These are phyloP conservation scores for Diaporthe citri DNA, from an alignment of 2,329 filamentous ascomycete genomes.

Conservation along the genomic window DNA sequence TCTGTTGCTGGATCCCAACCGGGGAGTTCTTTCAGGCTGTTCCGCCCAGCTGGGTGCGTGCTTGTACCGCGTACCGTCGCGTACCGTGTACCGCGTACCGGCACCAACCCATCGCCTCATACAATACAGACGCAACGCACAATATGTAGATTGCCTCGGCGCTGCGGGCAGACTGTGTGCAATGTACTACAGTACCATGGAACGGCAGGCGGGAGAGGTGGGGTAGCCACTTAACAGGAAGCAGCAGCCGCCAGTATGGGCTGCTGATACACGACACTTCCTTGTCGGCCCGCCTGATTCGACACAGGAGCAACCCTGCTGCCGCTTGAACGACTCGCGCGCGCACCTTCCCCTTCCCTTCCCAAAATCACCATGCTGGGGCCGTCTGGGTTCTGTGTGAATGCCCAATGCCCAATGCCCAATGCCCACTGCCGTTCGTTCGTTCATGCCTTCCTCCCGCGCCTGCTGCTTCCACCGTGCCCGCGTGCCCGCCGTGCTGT, in stretches of 20 bases:
- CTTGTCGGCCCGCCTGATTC: constrained; percentile 25
- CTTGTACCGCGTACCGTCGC: background rate
- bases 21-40: constrained; percentile 30
- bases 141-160: background rate
- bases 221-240: constrained; percentile 32
- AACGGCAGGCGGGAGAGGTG: constrained; percentile 4
- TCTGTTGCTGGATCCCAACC: constrained; percentile 6
- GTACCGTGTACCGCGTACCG: background rate
- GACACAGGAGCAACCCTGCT: constrained; percentile 18
- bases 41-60: constrained; percentile 24
- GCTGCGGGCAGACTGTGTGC: background rate
- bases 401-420: constrained; percentile 27
- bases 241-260: constrained; percentile 35
- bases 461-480: background rate
- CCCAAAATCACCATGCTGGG: constrained; percentile 6
- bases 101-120: background rate
- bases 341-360: constrained; percentile 19
- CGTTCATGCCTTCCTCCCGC: constrained; percentile 18
- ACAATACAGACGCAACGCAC: background rate
- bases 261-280: constrained; percentile 23
- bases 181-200: background rate
- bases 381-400: constrained; percentile 6
- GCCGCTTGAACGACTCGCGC: constrained; percentile 16
- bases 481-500: background rate
- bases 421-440: background rate